Evolutionary conservation across 805 yeast genomes (phyloP), one percentile per base, ranked within the genome.

Genomic region (Wickerhamiella azymoides): DNA sequence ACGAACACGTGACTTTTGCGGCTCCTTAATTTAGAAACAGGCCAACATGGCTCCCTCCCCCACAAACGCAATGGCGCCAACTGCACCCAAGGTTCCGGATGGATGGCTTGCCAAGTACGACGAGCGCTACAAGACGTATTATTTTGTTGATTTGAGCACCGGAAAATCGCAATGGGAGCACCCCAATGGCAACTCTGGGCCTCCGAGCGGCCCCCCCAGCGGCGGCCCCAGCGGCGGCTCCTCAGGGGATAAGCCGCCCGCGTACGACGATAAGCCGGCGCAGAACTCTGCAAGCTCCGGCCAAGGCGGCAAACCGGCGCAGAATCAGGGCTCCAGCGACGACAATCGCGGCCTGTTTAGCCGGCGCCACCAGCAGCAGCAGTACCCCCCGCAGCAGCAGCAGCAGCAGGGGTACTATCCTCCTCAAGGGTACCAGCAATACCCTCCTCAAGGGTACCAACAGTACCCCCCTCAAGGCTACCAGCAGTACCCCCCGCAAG

Each of bases 91-190:
- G 17, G 60, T 57, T 1, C 61, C 61, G 9, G 51, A 47, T 10
- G 67, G 67, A 16, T 63, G 67, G 67, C 40, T 59, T 11, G 66
- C 66, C 36, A 62, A 62, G 45, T 62, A 52, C 48, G 70, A 65
- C 50, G 45, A 54, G 16, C 55, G 57, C 26, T 64, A 64, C 54
- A 77, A 49, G 80, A 92, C 37, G 77, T 78, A 79, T 78, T 89
- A 79, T 61, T 89, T 78, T 57, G 94, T 89, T n/a, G 69, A 85
- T 54, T 64, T 82, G 52, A 57, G 69, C 13, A 74, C 84, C 11
- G 80, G 82, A 49, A 67, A 75, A 53, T 84, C 95, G 0, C 96
- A 86, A 62, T 89, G 97, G 97, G 94, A 84, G 45, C 76, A 78
- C 11, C 96, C 96, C 13, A 50, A 25, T 41, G 49, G 41, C 35